These are phyloP conservation scores for Aspergillus mulundensis DNA, from an alignment of 495 filamentous ascomycete species.

Conservation along the genomic window DNA sequence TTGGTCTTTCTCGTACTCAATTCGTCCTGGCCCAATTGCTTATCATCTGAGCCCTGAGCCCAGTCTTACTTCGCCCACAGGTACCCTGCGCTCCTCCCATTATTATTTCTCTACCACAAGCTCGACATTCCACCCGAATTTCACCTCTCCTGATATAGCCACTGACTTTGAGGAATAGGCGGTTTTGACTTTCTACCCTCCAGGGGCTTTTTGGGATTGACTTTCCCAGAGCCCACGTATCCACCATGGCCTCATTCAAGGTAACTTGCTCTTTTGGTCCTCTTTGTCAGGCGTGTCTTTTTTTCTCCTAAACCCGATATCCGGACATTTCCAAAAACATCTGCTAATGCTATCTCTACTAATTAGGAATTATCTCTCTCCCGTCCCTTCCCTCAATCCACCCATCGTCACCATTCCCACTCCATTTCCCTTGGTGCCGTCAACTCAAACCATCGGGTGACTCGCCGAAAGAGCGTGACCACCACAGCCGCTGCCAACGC, in stretches of 20 bases:
- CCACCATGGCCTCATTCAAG: slow-evolving; percentile 47
- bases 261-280: slow-evolving; percentile 22
- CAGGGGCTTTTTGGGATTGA: slow-evolving; percentile 34
- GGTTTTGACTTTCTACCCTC: slow-evolving; percentile 15
- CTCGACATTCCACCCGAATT: background rate
- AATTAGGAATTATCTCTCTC: slow-evolving; percentile 44
- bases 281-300: slow-evolving; percentile 6
- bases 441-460: slow-evolving; percentile 79
- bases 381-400: slow-evolving; percentile 42
- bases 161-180: background rate
- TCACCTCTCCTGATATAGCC: slow-evolving; percentile 1
- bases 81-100: slow-evolving; percentile 17
- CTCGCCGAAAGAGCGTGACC: slow-evolving; percentile 88
- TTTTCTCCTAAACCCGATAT: slow-evolving; percentile 1
- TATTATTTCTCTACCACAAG: slow-evolving; percentile 9
- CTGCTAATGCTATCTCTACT: slow-evolving; percentile 12
- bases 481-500: slow-evolving; percentile 70
- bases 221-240: slow-evolving; percentile 29
- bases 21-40: slow-evolving; percentile 26
- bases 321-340: background rate
- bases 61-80: slow-evolving; percentile 16
- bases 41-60: slow-evolving; percentile 13
- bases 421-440: slow-evolving; percentile 74
- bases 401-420: slow-evolving; percentile 75
- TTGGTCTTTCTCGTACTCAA: slow-evolving; percentile 13